Conservation (phyloP, 768 basidiomycete genomes). For the Pulveroboletus sp. region DNA sequence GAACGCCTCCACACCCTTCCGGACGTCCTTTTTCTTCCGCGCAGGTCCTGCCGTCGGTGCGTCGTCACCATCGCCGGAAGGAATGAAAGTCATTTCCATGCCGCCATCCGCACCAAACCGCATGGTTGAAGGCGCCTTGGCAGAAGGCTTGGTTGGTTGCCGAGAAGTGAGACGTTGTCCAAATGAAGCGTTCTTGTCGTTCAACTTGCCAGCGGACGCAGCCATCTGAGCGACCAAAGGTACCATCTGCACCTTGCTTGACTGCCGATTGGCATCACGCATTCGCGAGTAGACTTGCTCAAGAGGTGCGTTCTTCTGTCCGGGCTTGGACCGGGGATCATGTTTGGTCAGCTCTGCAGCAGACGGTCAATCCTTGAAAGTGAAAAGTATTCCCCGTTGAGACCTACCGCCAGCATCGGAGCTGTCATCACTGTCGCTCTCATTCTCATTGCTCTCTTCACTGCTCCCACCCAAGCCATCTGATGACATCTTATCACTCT, state of each 20-base stretch:
- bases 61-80: slow-evolving; percentile 36
- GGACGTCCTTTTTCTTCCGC: slow-evolving; percentile 34
- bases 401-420: slow-evolving; percentile 55
- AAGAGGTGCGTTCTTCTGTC: slow-evolving; percentile 44
- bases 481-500: slow-evolving; percentile 67
- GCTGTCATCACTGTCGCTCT: slow-evolving; percentile 43
- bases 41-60: slow-evolving; percentile 10
- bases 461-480: slow-evolving; percentile 46
- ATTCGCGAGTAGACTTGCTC: slow-evolving; percentile 44
- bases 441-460: slow-evolving; percentile 45
- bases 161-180: slow-evolving; percentile 57
- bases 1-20: slow-evolving; percentile 72
- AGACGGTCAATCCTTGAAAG: slow-evolving; percentile 13
- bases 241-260: slow-evolving; percentile 57
- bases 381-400: slow-evolving; percentile 6
- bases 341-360: slow-evolving; percentile 47
- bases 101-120: slow-evolving; percentile 50
- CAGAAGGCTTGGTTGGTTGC: slow-evolving; percentile 9
- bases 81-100: slow-evolving; percentile 84
- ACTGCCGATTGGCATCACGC: slow-evolving; percentile 39
- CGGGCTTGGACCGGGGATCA: slow-evolving; percentile 53
- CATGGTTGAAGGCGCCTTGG: slow-evolving; percentile 14
- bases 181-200: slow-evolving; percentile 58
- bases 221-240: slow-evolving; percentile 51
- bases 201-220: slow-evolving; percentile 24